phyloP scores from a whole-genome alignment of 2,329 filamentous ascomycete genomes.

The Dactylella cylindrospora region DNA sequence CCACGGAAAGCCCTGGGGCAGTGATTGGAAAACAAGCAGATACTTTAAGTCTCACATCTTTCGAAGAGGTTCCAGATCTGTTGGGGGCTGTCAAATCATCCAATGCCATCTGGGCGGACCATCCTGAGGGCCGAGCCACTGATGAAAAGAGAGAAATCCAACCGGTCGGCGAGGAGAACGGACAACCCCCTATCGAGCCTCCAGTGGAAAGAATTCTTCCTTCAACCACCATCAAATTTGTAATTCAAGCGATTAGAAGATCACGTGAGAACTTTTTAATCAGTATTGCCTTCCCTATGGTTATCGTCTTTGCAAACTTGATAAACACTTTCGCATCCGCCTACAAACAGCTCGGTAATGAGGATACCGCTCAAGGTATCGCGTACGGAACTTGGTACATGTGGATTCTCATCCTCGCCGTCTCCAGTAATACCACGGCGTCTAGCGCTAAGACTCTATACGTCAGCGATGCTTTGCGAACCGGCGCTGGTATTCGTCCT shows the following conservation, averaged over 20 bases:
- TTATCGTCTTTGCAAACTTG: slow-evolving; percentile 45
- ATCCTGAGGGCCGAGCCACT: neutral
- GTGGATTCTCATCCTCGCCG: slow-evolving; percentile 45
- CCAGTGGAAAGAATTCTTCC: neutral
- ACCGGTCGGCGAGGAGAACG: neutral
- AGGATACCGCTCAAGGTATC: slow-evolving; percentile 44
- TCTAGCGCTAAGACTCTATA: slow-evolving; percentile 40
- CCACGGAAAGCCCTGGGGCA: neutral
- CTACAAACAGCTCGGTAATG: slow-evolving; percentile 44
- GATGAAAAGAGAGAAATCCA: slow-evolving; percentile 1
- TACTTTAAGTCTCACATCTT: too few relatives aligned
- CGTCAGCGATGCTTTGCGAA: slow-evolving; percentile 45
- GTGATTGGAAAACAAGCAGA: neutral
- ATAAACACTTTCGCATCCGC: slow-evolving; percentile 44
- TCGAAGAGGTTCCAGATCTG: neutral
- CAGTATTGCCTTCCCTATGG: slow-evolving; percentile 44
- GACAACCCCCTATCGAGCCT: neutral
- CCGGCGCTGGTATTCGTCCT: slow-evolving; percentile 8
- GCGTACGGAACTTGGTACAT: slow-evolving; percentile 46
- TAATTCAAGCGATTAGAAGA: slow-evolving; percentile 43
- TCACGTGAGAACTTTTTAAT: slow-evolving; percentile 46
- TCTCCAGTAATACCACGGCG: slow-evolving; percentile 45
- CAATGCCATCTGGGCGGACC: slow-evolving; percentile 3
- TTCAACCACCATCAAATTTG: slow-evolving; percentile 4
- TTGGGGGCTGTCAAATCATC: neutral